Base-by-base conservation (phyloP, 2,329 filamentous ascomycete species). In the Fusarium sp. region DNA sequence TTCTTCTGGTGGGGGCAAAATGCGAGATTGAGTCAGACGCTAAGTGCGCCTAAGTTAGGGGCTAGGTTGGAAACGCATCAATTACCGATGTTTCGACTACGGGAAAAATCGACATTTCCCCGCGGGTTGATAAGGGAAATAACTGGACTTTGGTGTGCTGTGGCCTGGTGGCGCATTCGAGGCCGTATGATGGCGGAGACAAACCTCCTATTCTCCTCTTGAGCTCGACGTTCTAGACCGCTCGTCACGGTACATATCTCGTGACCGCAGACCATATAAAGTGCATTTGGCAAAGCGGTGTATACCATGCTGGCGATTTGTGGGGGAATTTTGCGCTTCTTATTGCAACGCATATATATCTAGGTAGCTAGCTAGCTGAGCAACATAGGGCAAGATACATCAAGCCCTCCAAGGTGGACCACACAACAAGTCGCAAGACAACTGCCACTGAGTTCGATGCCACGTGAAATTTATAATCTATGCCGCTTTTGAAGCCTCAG, bases 91-190 rank as follows among this genome's bases (percentile, higher is more conserved):
- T 60, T 55, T 46, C 42, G 25, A 32, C 43, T 29, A 54, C 40
- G 40, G 54, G 34, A 49, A 35, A 63, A 45, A 24, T 34, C 26
- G 53, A 59, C 12, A 55, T 61, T 28, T 61, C 50, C 57, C 50
- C 54, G 60, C 61, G 32, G 19, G 26, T 28, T n/a, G 38, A 61
- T 41, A 50, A 61, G 51, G 57, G 61, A 58, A 65, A 64, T 65
- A 64, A 61, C 35, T 53, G 29, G 22, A 15, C 26, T 51, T 64
- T 49, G 56, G 44, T 53, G 36, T 64, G 61, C 61, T 57, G 55
- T 57, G 61, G 50, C 28, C 25, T 43, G 26, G 40, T 43, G 34
- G 35, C 40, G 24, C 35, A 22, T 11, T 29, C 19, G n/a, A 36
- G 31, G 60, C 54, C 53, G 38, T 38, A 19, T 28, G 28, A 32